Conservation (phyloP, 495 filamentous ascomycete species). For the Penicillium goetzii region DNA sequence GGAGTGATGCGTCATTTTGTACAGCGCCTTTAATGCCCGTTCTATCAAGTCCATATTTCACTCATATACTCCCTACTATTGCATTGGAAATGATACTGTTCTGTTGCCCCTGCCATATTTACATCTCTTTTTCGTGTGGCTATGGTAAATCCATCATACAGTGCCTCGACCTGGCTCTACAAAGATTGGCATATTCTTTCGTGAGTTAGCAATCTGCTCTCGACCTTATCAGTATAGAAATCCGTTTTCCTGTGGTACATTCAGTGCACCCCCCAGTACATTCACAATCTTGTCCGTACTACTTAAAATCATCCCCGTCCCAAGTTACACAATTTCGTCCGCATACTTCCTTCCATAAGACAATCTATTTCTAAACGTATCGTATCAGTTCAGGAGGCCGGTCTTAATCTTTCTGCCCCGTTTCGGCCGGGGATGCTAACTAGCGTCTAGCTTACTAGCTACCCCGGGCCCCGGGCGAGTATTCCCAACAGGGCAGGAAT, state of each 20-base stretch:
- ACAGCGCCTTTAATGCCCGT: background rate
- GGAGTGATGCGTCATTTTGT: background rate
- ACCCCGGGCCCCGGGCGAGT: background rate
- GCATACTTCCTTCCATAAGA: background rate
- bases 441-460: background rate
- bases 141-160: conserved; percentile 9
- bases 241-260: too few species aligned
- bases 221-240: background rate
- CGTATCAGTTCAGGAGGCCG: background rate
- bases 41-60: background rate
- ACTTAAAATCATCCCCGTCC: background rate
- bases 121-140: conserved; percentile 5
- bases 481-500: conserved; percentile 18
- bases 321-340: background rate
- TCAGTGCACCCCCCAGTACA: background rate
- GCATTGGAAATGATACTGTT: conserved; percentile 1
- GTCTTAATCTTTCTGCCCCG: background rate
- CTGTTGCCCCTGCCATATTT: background rate
- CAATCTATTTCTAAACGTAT: background rate
- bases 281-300: background rate
- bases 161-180: conserved; percentile 1
- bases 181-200: conserved; percentile 3
- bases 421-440: conserved; percentile 5
- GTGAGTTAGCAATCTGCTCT: background rate
- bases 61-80: background rate